Base-by-base conservation (phyloP, 306 rosid species). In the Sesbania bispinosa region DNA sequence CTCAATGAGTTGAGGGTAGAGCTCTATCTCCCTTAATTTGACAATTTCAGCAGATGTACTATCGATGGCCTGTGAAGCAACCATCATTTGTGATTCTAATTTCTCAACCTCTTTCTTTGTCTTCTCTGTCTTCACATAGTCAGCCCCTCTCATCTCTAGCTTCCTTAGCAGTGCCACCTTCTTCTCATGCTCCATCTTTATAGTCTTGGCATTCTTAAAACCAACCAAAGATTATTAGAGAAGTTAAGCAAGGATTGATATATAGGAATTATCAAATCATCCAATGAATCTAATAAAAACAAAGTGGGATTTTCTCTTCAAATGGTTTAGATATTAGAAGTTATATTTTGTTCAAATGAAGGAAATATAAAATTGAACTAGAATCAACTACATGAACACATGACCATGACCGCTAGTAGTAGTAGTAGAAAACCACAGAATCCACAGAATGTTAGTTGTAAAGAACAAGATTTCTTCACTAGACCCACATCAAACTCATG, bases 21-120 rank as follows among this genome's bases (percentile, higher is more conserved):
- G 85, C 70, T 94, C 96, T 6, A 80, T 81, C 83, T 89, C 99
- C 74, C 99, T 86, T 36, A 94, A 45, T 57, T 91, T 91, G 85
- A 85, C 61, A 33, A 94, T 91, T 79, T 94, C 99, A 43, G 89
- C 59, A 10, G 97, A 94, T 11, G 97, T 94, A 50, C 91, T 83
- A 41, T 94, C 97, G 7, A 94, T 88, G 85, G 99, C 91, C 62
- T 87, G 97, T 1, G 95, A 86, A 73, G 96, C 82, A 80, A 94
- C 99, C 91, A 85, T 89, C 95, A 91, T 80, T 69, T 89, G 95
- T 24, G 99, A 94, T 71, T 91, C 97, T 77, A 89, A 79, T 75
- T 87, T 94, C 66, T 94, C 99, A 10, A 94, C 93, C 67, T 88
- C 97, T 71, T 91, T 94, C 85, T 87, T 94, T 1, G 81, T 86